phyloP scores from a whole-genome alignment of 306 rosid genomes.

The Morella rubra region DNA sequence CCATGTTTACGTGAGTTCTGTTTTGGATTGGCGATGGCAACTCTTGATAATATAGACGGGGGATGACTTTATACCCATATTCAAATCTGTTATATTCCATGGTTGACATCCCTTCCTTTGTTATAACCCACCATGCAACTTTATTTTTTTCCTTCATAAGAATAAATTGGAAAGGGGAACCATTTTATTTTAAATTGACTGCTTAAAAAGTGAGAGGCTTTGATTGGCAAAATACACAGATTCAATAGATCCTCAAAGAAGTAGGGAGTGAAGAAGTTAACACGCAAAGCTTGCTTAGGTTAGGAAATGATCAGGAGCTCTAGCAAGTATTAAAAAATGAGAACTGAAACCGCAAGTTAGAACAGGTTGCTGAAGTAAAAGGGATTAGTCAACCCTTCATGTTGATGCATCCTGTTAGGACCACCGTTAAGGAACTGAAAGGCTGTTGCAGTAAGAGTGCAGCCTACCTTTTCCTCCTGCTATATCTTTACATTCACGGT shows the following conservation, averaged over 20 bases:
- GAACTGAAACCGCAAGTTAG: not conserved
- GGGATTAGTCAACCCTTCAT: not conserved
- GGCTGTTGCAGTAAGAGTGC: not conserved
- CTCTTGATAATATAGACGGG: not conserved
- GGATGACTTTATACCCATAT: not conserved
- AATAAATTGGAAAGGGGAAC: not conserved
- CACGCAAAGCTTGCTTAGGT: not conserved
- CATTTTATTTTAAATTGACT: not conserved
- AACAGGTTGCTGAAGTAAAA: not conserved
- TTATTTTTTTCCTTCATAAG: not conserved
- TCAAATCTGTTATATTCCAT: not conserved
- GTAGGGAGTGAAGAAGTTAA: not conserved
- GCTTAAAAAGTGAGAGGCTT: not conserved
- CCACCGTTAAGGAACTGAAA: not conserved
- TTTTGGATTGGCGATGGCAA: not conserved
- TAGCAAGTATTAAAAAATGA: not conserved
- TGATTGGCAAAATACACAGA: not conserved
- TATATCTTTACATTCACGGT: not conserved
- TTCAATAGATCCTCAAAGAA: not conserved
- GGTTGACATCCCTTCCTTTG: not conserved
- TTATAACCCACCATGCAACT: not conserved
- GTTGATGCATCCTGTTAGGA: not conserved
- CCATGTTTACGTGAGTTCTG: not conserved
- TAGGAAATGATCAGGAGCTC: not conserved
- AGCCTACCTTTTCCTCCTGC: not conserved